Conservation (phyloP, 805 yeast species). For the Candida coleopterorum region DNA sequence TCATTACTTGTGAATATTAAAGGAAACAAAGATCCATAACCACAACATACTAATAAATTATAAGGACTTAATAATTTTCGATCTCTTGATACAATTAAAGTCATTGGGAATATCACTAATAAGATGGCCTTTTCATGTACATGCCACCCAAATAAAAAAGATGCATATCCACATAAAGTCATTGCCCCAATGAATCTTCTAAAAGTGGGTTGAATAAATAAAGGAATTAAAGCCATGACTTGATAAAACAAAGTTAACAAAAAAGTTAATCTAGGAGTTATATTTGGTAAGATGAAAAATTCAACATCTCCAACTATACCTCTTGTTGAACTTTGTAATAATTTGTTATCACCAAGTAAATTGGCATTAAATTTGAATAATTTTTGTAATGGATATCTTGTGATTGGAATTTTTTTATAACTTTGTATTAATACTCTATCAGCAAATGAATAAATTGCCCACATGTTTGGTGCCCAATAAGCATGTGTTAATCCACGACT, state of each 20-base stretch:
- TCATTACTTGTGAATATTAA: conserved; percentile 76
- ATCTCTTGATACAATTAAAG: conserved; percentile 69
- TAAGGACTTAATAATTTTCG: conserved; percentile 68
- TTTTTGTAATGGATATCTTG: conserved; percentile 23
- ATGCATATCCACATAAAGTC: conserved; percentile 85
- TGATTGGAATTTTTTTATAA: conserved; percentile 30
- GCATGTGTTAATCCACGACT: conserved; percentile 95
- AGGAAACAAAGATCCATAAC: conserved; percentile 86
- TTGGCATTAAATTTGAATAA: conserved; percentile 44
- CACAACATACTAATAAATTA: conserved; percentile 68
- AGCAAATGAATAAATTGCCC: conserved; percentile 87
- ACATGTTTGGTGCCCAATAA: conserved; percentile 97
- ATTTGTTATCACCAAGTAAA: conserved; percentile 28
- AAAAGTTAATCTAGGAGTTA: conserved; percentile 75
- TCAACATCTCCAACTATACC: conserved; percentile 91
- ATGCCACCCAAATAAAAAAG: conserved; percentile 96
- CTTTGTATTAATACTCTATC: conserved; percentile 64
- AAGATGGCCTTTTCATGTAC: conserved; percentile 98
- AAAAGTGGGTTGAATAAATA: conserved; percentile 63
- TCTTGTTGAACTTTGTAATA: conserved; percentile 49
- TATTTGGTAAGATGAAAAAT: conserved; percentile 74
- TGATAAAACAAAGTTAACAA: conserved; percentile 82
- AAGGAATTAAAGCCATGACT: conserved; percentile 67
- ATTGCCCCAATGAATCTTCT: conserved; percentile 78
- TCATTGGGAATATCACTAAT: conserved; percentile 80